phyloP scores from a whole-genome alignment of 78 protist genomes.

The Dictyostelium citrinum region DNA sequence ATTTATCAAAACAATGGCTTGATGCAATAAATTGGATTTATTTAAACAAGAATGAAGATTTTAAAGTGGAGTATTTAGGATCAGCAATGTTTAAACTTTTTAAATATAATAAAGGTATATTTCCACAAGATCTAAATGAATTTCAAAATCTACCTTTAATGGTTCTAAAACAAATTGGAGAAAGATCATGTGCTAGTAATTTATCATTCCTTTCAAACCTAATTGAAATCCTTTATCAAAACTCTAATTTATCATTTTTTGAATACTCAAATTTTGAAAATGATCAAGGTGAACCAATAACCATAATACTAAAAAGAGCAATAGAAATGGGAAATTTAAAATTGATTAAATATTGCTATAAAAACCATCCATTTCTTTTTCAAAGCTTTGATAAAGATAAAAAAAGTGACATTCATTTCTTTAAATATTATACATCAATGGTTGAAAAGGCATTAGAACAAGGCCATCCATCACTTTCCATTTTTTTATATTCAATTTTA shows the following conservation, averaged over 20 bases:
- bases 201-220: neutral
- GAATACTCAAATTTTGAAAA: neutral
- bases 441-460: neutral
- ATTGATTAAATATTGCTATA: neutral
- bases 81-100: neutral
- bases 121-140: neutral
- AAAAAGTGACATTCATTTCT: neutral
- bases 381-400: neutral
- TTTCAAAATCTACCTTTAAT: neutral
- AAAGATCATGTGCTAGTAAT: neutral
- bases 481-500: neutral
- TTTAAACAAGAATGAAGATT: neutral
- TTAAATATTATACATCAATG: neutral
- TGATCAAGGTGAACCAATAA: neutral
- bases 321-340: neutral
- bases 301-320: neutral
- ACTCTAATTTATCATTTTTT: neutral
- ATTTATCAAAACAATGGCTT: neutral
- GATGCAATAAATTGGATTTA: neutral
- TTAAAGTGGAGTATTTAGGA: neutral
- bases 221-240: neutral
- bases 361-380: neutral
- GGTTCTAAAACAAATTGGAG: neutral
- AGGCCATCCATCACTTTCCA: neutral
- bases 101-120: neutral